Evolutionary conservation across 805 yeast species (phyloP), one percentile per base, ranked within the genome.

Genomic region (Barnettozyma sucrosica): DNA sequence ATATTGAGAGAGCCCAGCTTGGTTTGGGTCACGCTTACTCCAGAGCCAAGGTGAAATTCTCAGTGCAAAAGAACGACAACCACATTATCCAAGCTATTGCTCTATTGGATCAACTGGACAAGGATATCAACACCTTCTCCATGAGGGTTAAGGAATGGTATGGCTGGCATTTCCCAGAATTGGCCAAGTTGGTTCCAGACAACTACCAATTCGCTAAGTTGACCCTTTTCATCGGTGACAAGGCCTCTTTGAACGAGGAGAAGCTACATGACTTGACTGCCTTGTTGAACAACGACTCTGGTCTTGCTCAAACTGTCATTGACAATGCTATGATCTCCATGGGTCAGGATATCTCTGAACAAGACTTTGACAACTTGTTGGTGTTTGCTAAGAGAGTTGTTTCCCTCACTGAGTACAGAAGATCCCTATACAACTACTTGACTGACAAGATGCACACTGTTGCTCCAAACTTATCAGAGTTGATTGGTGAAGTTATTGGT

Each of bases 141-240:
- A 92, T 92, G 99, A 83, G 99, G 75, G 83, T 90, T 70, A 93
- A 92, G 75, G 99, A 92, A 75, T 92, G 99, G 99, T 92, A 92
- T 72, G 98, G 99, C 57, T 92, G 99, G 99, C 99, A 92, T 71
- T 92, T 92, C 74, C 97, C 99, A 44, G 77, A 92, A 59, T 80
- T 93, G 63, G 99, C 95, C 67, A 97, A 93, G 73, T 82, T 93
- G 63, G 99, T 93, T 74, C 95, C 95, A 75, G 99, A 93, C 68
- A 85, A 93, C 70, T 93, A 93, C 77, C 90, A 97, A 51, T 93
- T 93, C 83, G 96, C 97, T 58, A 81, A 78, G 67, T 77, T 92
- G 54, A 87, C 89, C 52, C 71, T 89, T 53, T 76, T 77, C 71
- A 88, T 93, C 66, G 80, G 81, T 71, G 96, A 93, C 74, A 93